Conservation (phyloP, 345 rosid genomes). For the Tarenaya hassleriana region DNA sequence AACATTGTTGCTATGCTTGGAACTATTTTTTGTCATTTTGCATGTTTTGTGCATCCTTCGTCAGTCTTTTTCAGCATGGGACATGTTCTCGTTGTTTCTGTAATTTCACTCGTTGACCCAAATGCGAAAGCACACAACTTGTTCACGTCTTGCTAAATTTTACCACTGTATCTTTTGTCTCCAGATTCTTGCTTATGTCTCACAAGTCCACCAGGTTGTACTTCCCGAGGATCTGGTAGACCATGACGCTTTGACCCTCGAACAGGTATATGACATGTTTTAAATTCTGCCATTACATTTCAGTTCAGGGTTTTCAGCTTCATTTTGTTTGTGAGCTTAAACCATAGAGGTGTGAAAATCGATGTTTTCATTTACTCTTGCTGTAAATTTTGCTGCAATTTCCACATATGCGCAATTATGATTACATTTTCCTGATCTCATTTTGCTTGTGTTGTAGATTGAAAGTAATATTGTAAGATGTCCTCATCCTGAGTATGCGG, state of each 20-base stretch:
- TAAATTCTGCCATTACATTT: background rate
- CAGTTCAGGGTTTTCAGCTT: no score
- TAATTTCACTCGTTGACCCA: conserved; percentile 7
- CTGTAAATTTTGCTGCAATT: conserved; percentile 3
- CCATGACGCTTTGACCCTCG: conserved; percentile 55
- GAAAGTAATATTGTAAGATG: conserved; percentile 94
- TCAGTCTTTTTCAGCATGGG: background rate
- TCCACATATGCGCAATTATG: background rate
- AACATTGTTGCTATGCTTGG: background rate
- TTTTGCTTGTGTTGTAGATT: conserved; percentile 42
- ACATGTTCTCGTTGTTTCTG: background rate
- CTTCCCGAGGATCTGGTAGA: conserved; percentile 75
- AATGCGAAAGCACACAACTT: background rate
- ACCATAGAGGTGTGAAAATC: background rate
- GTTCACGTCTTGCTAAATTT: background rate
- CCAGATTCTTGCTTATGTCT: conserved; percentile 91
- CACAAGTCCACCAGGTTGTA: conserved; percentile 77
- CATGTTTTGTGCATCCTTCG: background rate
- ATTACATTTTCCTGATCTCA: background rate
- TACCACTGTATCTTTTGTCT: conserved; percentile 11
- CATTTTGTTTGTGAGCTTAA: background rate
- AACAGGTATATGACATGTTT: conserved; percentile 46
- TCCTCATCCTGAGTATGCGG: conserved; percentile 92
- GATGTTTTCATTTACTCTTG: conserved; percentile 5
- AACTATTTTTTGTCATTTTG: conserved; percentile 3